Evolutionary conservation across 257 asterid species (phyloP).

Genomic region (Cordia subcordata): DNA sequence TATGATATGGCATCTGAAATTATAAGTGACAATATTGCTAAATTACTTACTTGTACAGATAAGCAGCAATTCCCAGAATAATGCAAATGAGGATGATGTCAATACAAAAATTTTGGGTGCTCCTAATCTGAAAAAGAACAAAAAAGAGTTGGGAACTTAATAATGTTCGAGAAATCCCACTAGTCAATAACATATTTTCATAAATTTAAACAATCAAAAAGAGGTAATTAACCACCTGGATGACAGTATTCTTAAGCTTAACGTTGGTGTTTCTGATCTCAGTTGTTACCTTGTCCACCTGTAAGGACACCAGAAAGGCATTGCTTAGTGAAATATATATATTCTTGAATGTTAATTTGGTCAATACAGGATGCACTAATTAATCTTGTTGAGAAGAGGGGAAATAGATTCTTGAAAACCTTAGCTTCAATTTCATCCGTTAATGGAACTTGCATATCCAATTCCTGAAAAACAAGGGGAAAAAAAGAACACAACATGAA

Average conservation of each 20-base stretch:
- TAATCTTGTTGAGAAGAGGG: neutral
- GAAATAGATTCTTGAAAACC: slow-evolving; percentile 30
- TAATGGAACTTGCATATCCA: slow-evolving; percentile 89
- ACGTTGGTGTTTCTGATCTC: slow-evolving; percentile 63
- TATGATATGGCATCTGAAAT: too few species aligned
- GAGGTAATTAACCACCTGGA: slow-evolving; percentile 29
- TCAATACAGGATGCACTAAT: neutral
- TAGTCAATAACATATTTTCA: too few species aligned
- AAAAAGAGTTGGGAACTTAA: slow-evolving; percentile 1
- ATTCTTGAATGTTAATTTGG: neutral
- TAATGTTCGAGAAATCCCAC: too few species aligned
- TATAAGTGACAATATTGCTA: neutral
- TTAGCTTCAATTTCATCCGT: slow-evolving; percentile 81
- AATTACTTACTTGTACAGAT: slow-evolving; percentile 78
- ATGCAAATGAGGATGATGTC: slow-evolving; percentile 67
- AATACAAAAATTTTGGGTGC: slow-evolving; percentile 58
- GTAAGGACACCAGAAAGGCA: slow-evolving; percentile 12
- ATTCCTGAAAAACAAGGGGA: slow-evolving; percentile 41
- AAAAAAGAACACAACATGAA: neutral
- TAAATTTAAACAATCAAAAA: neutral
- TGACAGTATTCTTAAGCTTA: slow-evolving; percentile 60
- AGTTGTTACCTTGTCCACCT: slow-evolving; percentile 77
- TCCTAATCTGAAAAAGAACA: slow-evolving; percentile 63
- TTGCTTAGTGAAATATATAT: neutral
- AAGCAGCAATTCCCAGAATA: slow-evolving; percentile 72